Percentiles rank a stretch among this genome's conserved stretches.
These are phyloP conservation scores for Yarrowia hollandica DNA, from an alignment of 805 yeast species.

Conservation along the genomic window DNA sequence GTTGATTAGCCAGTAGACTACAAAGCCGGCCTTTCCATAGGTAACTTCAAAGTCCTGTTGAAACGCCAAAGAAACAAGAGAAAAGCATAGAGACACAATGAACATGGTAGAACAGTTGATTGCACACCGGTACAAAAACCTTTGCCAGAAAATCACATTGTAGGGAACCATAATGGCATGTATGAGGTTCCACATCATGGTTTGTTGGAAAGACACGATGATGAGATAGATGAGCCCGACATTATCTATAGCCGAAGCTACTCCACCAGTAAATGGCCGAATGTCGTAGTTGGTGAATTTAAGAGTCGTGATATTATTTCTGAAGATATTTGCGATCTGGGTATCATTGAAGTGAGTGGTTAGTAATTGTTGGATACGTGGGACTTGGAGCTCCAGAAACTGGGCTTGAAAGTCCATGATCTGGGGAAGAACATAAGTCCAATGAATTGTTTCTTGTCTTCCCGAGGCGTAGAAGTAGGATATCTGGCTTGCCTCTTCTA, in stretches of 20 bases:
- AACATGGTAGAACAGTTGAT: slow-evolving; percentile 36
- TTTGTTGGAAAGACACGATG: slow-evolving; percentile 70
- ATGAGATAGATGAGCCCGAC: slow-evolving; percentile 73
- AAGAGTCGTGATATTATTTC: not conserved
- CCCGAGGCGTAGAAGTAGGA: slow-evolving; percentile 6
- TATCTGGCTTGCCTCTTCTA: not conserved
- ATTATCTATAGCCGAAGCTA: slow-evolving; percentile 30
- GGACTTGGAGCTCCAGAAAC: slow-evolving; percentile 2
- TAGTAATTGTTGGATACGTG: not conserved
- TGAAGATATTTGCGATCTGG: slow-evolving; percentile 1
- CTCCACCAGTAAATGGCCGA: slow-evolving; percentile 42
- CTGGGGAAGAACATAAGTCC: not conserved
- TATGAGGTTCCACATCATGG: slow-evolving; percentile 40
- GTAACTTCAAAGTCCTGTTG: slow-evolving; percentile 59
- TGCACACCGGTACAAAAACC: not conserved
- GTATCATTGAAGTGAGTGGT: not conserved
- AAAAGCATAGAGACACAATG: slow-evolving; percentile 57
- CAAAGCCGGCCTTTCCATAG: slow-evolving; percentile 69
- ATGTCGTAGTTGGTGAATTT: slow-evolving; percentile 30
- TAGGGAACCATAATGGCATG: slow-evolving; percentile 5
- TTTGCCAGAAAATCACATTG: not conserved
- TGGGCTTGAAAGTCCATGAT: not conserved
- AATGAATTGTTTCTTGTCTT: not conserved
- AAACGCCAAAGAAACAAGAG: slow-evolving; percentile 64
- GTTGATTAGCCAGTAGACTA: slow-evolving; percentile 70